Base-by-base conservation (phyloP, 2,329 filamentous ascomycete species). In the Fusarium verrucosum region DNA sequence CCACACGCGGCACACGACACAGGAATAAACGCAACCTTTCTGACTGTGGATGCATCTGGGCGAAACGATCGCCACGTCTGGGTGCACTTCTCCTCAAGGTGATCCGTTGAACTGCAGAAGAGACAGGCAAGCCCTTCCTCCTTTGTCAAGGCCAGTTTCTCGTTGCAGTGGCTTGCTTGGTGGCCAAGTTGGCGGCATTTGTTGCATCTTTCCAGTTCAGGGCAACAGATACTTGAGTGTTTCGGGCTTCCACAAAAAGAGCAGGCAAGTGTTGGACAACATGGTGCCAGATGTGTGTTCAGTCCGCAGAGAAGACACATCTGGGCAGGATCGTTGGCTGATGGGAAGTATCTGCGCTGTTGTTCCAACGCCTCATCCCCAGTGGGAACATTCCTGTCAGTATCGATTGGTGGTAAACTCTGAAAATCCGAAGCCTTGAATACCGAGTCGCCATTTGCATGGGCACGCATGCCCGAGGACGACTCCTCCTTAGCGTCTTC, bases 121-220 rank as follows among this genome's bases (percentile, higher is more conserved):
- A 85, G 84, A 72, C 90, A 92, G 4, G 82, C 81, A 42, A 83
- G 77, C 20, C 81, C 80, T 52, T 88, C 86, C 16, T 81, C 80
- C 61, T 82, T 82, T 16, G 82, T 77, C 46, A 83, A 65, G 4
- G 75, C 73, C 37, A 90, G 79, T 59, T 86, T 86, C 62, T 89
- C 86, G 3, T 75, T 69, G 70, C 89, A 92, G 9, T 76, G 66
- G 1, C 74, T 67, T 17, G 76, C 74, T 46, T 70, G 67, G 69
- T 92, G 90, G 10, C 89, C 89, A 38, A 84, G 78, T 73, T 89
- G 85, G 43, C 80, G 82, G 74, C 90, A 92, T 70, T 86, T 87
- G 44, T 68, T 72, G 71, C 87, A 89, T 59, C 85, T 80, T 30
- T 74, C 73, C 30, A 78, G 79, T 7, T 75, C 77, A 11, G 85